Conservation (phyloP, 768 basidiomycete species). For the Boletus fagicola region DNA sequence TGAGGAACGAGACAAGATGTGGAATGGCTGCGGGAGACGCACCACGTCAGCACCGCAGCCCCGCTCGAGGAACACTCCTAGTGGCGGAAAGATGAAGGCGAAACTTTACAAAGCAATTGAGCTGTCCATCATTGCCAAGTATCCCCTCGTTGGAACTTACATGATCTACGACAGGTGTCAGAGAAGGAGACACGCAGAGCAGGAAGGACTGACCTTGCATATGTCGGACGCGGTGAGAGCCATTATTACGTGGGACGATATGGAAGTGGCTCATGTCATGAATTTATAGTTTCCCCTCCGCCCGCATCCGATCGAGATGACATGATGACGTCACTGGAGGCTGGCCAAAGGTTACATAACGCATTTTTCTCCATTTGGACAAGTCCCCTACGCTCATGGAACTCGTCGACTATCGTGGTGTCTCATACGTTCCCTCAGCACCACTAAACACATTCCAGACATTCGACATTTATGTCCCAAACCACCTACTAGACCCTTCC, state of each 20-base stretch:
- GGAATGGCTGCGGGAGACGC: constrained; percentile 28
- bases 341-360: background rate
- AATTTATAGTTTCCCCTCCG: constrained; percentile 16
- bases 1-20: background rate
- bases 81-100: constrained; percentile 74
- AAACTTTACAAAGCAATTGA: constrained; percentile 38
- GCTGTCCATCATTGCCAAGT: background rate
- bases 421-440: constrained; percentile 37
- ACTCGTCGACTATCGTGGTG: constrained; percentile 16
- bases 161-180: constrained; percentile 40
- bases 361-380: too few species aligned
- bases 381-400: constrained; percentile 4
- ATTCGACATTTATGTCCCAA: constrained; percentile 57
- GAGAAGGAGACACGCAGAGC: background rate
- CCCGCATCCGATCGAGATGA: constrained; percentile 20
- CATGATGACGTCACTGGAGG: constrained; percentile 30
- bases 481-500: background rate
- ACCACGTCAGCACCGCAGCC: constrained; percentile 79
- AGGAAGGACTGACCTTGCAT: constrained; percentile 57
- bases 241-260: constrained; percentile 46
- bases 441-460: constrained; percentile 36
- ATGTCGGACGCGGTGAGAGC: constrained; percentile 72
- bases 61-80: constrained; percentile 87
- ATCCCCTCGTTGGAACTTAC: constrained; percentile 24
- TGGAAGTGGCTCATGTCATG: background rate